These are phyloP conservation scores for Amphibolis antarctica DNA, from an alignment of 106 monocot species.

Conservation along the genomic window DNA sequence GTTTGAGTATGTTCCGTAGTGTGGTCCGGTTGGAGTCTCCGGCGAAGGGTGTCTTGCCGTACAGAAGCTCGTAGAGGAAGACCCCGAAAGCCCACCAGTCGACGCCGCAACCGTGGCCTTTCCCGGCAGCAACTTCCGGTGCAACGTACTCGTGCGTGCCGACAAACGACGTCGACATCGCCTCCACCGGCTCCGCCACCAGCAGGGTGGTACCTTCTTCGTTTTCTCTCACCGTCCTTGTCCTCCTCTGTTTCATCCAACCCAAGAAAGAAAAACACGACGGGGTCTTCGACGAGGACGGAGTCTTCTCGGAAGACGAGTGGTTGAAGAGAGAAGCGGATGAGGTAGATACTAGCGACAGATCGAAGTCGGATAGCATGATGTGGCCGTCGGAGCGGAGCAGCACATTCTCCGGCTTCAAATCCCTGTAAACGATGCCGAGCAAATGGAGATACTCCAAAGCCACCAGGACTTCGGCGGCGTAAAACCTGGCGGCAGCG, in stretches of 20 bases:
- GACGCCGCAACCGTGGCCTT: conserved; percentile 13
- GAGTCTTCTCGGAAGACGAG: not conserved
- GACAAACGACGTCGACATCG: conserved; percentile 13
- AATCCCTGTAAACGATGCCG: conserved; percentile 18
- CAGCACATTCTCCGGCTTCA: conserved; percentile 28
- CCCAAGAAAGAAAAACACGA: not conserved
- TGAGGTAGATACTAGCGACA: conserved; percentile 22
- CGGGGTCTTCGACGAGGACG: not conserved
- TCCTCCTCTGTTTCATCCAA: not conserved
- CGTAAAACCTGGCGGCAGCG: conserved; percentile 44
- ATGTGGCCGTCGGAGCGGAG: conserved; percentile 65
- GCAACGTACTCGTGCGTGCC: conserved; percentile 25
- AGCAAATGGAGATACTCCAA: conserved; percentile 10
- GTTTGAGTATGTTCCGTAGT: conserved; percentile 46
- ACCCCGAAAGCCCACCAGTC: conserved; percentile 27
- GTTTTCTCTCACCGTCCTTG: not conserved
- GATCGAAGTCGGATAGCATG: conserved; percentile 98
- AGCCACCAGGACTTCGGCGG: conserved; percentile 52
- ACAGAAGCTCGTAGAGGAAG: conserved; percentile 27
- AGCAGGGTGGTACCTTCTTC: not conserved
- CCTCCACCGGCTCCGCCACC: conserved; percentile 19
- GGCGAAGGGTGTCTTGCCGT: conserved; percentile 62
- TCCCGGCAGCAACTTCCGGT: conserved; percentile 14
- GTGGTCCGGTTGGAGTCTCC: conserved; percentile 49
- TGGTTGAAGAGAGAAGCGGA: not conserved